phyloP scores from a whole-genome alignment of 1,284 basidiomycete genomes.

The Sporisorium exsertum region DNA sequence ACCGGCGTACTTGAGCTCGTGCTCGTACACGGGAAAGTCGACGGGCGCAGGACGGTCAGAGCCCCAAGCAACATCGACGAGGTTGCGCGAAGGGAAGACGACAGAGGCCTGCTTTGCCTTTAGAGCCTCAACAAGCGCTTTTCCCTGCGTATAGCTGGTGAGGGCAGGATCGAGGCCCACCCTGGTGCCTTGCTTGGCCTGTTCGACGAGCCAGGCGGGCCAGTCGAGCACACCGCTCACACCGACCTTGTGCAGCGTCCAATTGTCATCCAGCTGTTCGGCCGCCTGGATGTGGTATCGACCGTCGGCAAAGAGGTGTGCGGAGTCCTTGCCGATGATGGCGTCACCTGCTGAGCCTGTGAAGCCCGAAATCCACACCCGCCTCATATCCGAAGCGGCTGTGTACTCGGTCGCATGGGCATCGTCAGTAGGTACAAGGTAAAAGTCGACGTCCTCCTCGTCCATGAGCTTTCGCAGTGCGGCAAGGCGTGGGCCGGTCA shows the following conservation, averaged over 20 bases:
- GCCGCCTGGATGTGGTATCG: slow-evolving; percentile 89
- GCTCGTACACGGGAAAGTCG: slow-evolving; percentile 78
- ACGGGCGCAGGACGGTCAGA: slow-evolving; percentile 78
- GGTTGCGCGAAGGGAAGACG: slow-evolving; percentile 76
- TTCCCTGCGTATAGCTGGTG: slow-evolving; percentile 78
- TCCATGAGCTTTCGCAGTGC: slow-evolving; percentile 70
- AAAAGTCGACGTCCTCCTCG: slow-evolving; percentile 51
- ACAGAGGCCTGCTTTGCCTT: slow-evolving; percentile 69
- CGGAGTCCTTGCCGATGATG: slow-evolving; percentile 75
- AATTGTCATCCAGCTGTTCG: slow-evolving; percentile 80
- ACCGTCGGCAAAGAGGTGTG: slow-evolving; percentile 81
- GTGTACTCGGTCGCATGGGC: slow-evolving; percentile 91
- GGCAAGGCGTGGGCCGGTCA: slow-evolving; percentile 72
- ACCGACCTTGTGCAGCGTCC: slow-evolving; percentile 81
- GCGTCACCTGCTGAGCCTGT: slow-evolving; percentile 86
- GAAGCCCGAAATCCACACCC: slow-evolving; percentile 87
- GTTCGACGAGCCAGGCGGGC: slow-evolving; percentile 71
- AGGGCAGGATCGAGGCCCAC: slow-evolving; percentile 91
- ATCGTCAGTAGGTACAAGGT: slow-evolving; percentile 82
- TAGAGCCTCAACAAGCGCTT: slow-evolving; percentile 31
- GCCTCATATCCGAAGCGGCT: slow-evolving; percentile 81
- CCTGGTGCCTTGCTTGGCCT: slow-evolving; percentile 73
- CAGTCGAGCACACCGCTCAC: slow-evolving; percentile 55
- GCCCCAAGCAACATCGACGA: slow-evolving; percentile 85
- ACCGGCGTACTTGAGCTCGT: slow-evolving; percentile 81